Percentiles rank a stretch among this genome's conserved stretches.
phyloP scores from a whole-genome alignment of 2,329 filamentous ascomycete species.

The Aspergillus calidoustus region DNA sequence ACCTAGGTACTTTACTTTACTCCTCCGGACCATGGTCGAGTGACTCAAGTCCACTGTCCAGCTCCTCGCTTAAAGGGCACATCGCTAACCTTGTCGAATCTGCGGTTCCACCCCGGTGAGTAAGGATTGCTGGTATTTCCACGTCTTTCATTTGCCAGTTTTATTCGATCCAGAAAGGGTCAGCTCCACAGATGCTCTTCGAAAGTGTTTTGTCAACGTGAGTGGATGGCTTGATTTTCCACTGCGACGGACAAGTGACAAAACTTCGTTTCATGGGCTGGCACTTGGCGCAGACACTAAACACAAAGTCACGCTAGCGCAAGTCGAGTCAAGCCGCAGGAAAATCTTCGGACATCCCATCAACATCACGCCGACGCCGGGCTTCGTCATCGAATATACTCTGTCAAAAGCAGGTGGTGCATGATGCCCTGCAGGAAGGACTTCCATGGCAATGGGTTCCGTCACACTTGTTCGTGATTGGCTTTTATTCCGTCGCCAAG shows the following conservation, averaged over 20 bases:
- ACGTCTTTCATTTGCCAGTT: neutral
- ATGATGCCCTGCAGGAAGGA: constrained; percentile 13
- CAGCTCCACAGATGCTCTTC: neutral
- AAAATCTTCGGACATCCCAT: constrained; percentile 2
- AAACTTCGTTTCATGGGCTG: neutral
- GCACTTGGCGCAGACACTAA: neutral
- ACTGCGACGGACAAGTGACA: neutral
- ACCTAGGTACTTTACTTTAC: neutral
- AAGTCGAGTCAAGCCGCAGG: neutral
- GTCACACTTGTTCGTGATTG: constrained; percentile 18
- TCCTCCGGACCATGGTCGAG: no score
- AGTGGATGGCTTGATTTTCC: neutral
- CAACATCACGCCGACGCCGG: neutral
- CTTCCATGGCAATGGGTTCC: constrained; percentile 10
- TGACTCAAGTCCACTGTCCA: neutral
- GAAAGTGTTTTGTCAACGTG: neutral
- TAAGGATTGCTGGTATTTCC: neutral
- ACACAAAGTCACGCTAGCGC: constrained; percentile 1
- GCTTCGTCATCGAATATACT: constrained; percentile 4
- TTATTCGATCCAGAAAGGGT: neutral
- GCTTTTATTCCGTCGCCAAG: constrained; percentile 21
- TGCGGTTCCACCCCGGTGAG: neutral
- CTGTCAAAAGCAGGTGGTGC: neutral
- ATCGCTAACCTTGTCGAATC: neutral
- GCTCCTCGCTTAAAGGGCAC: neutral